Conservation (phyloP, 306 rosid species). For the Casuarina glauca region DNA sequence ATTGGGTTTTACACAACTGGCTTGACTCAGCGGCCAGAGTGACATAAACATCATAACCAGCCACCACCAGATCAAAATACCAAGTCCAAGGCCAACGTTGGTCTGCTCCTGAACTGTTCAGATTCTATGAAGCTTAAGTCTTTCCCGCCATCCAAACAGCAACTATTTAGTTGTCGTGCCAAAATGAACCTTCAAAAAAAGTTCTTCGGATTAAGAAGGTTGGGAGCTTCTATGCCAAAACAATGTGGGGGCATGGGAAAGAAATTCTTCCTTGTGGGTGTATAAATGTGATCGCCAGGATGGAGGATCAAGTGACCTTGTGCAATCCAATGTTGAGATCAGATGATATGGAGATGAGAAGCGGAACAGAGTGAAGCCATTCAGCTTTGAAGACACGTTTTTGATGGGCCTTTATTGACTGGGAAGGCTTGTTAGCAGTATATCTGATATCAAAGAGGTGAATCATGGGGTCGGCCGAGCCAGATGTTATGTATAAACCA, state of each 20-base stretch:
- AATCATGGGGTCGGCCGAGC: conserved; percentile 86
- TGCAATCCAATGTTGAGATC: conserved; percentile 86
- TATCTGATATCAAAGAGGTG: conserved; percentile 92
- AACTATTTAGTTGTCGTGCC: not conserved
- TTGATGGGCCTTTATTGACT: conserved; percentile 81
- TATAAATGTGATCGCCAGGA: not conserved
- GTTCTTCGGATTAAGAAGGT: not conserved
- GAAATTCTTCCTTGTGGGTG: conserved; percentile 13
- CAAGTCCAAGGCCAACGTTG: not conserved
- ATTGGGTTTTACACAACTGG: not conserved
- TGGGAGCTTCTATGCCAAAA: not conserved
- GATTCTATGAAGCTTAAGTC: not conserved
- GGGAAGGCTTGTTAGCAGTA: conserved; percentile 66
- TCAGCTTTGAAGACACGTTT: conserved; percentile 94
- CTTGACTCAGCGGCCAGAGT: not conserved
- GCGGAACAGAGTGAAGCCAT: conserved; percentile 82
- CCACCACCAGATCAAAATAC: not conserved
- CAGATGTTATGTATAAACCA: conserved; percentile 81
- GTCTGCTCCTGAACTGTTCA: not conserved
- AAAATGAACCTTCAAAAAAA: conserved; percentile 1
- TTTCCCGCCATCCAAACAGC: not conserved
- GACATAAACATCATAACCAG: not conserved
- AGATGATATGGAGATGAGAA: conserved; percentile 88
- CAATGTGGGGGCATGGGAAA: not conserved
- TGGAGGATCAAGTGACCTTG: conserved; percentile 46